These are phyloP conservation scores for Tritrichomonas foetus DNA, from an alignment of 208 protist genomes.

Conservation along the genomic window DNA sequence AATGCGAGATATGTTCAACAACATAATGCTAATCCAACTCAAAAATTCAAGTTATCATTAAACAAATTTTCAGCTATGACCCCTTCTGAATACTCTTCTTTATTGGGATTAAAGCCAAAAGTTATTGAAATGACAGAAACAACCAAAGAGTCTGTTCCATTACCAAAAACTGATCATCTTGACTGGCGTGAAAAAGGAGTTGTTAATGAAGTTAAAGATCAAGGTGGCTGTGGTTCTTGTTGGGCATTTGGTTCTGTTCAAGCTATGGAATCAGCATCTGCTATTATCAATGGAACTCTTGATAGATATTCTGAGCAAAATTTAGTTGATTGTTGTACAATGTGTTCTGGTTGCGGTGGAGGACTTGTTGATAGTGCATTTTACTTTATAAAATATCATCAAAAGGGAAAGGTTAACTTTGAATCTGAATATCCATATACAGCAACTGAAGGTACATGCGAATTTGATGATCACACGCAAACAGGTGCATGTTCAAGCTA, in stretches of 20 bases:
- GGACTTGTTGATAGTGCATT: background rate
- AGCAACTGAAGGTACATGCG: background rate
- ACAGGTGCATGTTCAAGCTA: background rate
- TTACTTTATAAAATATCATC: background rate
- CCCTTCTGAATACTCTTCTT: background rate
- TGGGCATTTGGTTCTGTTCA: slow-evolving; percentile 60
- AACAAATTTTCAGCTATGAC: background rate
- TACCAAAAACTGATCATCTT: slow-evolving; percentile 37
- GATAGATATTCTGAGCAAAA: background rate
- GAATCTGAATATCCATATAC: slow-evolving; percentile 22
- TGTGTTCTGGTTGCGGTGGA: background rate
- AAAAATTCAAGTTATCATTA: background rate
- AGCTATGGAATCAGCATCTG: slow-evolving; percentile 47
- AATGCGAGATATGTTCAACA: background rate
- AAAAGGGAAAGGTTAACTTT: background rate
- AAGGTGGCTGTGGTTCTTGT: slow-evolving; percentile 64
- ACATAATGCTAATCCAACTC: background rate
- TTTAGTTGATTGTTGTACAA: background rate
- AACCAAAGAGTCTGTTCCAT: too few relatives aligned
- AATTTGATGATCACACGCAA: background rate
- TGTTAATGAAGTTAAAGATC: slow-evolving; percentile 61
- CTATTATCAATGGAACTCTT: slow-evolving; percentile 42
- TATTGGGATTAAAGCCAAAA: background rate
- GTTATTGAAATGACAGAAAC: too few relatives aligned
- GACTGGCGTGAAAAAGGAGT: slow-evolving; percentile 60